A percentile compares a stretch with the other conserved stretches of the same genome.
Evolutionary conservation across 2,329 filamentous ascomycete genomes (phyloP).

Genomic region (Paecilomyces formosus): DNA sequence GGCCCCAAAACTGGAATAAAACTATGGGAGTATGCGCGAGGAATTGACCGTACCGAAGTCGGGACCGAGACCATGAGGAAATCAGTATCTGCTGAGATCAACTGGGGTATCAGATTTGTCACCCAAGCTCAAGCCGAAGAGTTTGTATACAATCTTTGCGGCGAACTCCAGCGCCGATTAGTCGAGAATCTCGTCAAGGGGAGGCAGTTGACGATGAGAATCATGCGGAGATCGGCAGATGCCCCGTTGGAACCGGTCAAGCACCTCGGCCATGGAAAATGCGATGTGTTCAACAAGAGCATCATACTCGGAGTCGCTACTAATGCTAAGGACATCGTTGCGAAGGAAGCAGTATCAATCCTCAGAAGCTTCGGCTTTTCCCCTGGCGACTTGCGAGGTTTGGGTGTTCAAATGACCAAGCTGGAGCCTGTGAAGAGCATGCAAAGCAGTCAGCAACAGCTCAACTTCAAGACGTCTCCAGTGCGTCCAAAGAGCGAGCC

Average conservation of each 20-base stretch:
- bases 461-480: conserved; percentile 58
- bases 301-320: conserved; percentile 75
- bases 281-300: conserved; percentile 90
- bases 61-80: conserved; percentile 81
- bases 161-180: conserved; percentile 74
- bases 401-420: conserved; percentile 91
- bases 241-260: conserved; percentile 88
- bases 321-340: conserved; percentile 61
- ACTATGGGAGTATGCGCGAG: conserved; percentile 81
- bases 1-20: conserved; percentile 91
- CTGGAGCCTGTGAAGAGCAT: conserved; percentile 67
- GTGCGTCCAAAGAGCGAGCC: conserved; percentile 16
- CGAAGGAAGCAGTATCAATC: conserved; percentile 77
- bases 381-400: conserved; percentile 83
- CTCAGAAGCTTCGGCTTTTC: conserved; percentile 75
- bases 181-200: conserved; percentile 80
- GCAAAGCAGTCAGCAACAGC: conserved; percentile 69
- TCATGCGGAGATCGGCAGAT: conserved; percentile 80
- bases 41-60: conserved; percentile 78
- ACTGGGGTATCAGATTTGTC: conserved; percentile 94
- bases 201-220: conserved; percentile 82
- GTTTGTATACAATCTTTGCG: conserved; percentile 77
- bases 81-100: conserved; percentile 94
- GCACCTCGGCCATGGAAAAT: conserved; percentile 90
- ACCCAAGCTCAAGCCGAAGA: conserved; percentile 89